Evolutionary conservation across 1,284 basidiomycete genomes (phyloP).

Genomic region (Cryptococcus amylolentus): DNA sequence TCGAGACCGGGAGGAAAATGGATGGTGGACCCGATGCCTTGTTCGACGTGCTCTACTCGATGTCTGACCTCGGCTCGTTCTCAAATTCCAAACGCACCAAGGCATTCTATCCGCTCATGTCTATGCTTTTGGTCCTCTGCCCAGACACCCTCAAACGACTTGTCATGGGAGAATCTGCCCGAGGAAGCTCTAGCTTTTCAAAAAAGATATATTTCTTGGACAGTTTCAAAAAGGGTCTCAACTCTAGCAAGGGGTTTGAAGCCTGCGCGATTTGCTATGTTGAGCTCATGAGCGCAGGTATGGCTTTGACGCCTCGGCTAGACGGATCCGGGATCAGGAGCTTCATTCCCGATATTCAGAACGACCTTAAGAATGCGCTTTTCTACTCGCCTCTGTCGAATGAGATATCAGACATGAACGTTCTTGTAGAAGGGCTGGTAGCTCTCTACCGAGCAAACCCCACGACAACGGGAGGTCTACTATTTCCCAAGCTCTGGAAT

Average conservation of each 20-base stretch:
- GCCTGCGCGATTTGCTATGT: slow-evolving; percentile 61
- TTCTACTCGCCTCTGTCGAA: slow-evolving; percentile 28
- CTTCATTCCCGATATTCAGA: slow-evolving; percentile 68
- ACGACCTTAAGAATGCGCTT: slow-evolving; percentile 61
- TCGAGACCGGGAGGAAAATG: slow-evolving; percentile 60
- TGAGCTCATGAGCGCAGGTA: slow-evolving; percentile 77
- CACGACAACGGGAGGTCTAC: slow-evolving; percentile 55
- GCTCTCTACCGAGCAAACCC: slow-evolving; percentile 67
- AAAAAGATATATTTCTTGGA: slow-evolving; percentile 52
- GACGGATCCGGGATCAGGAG: slow-evolving; percentile 60
- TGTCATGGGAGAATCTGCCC: slow-evolving; percentile 43
- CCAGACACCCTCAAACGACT: slow-evolving; percentile 64
- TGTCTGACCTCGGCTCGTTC: slow-evolving; percentile 51
- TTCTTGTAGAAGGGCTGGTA: slow-evolving; percentile 71
- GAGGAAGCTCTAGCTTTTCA: slow-evolving; percentile 33
- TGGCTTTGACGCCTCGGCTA: slow-evolving; percentile 58
- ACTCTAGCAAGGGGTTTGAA: slow-evolving; percentile 35
- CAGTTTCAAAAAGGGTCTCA: slow-evolving; percentile 44
- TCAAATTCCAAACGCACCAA: slow-evolving; percentile 48
- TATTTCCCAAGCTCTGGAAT: slow-evolving; percentile 65
- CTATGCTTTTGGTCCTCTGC: slow-evolving; percentile 70
- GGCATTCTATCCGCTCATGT: slow-evolving; percentile 76
- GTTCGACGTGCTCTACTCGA: slow-evolving; percentile 69
- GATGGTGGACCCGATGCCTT: slow-evolving; percentile 79
- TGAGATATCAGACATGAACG: slow-evolving; percentile 68